phyloP scores from a whole-genome alignment of 164 flowering plant species.

The Berberis vulgaris region DNA sequence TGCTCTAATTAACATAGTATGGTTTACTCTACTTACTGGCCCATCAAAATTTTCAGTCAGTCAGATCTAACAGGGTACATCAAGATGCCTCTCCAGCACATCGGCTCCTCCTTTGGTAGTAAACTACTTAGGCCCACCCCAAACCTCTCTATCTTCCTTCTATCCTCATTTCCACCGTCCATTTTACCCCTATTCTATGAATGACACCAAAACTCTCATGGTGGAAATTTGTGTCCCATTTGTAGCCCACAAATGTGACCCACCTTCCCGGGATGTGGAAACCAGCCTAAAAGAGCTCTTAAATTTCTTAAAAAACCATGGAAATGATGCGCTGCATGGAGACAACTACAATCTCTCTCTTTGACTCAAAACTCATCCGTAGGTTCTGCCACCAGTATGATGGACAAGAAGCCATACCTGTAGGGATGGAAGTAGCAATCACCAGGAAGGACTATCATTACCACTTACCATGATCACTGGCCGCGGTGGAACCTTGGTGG shows the following conservation, averaged over 20 bases:
- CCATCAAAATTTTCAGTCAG: too few species aligned
- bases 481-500: constrained; percentile 73
- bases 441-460: constrained; percentile 80
- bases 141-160: constrained; percentile 18
- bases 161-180: constrained; percentile 27
- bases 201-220: constrained; percentile 30
- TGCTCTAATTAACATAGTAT: too few species aligned
- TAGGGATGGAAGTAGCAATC: constrained; percentile 96
- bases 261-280: constrained; percentile 70
- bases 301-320: constrained; percentile 63
- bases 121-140: background rate
- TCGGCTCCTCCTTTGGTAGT: too few species aligned
- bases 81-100: too few species aligned
- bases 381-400: constrained; percentile 96
- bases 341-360: constrained; percentile 92
- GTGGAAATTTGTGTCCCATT: constrained; percentile 77
- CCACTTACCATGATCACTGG: constrained; percentile 95
- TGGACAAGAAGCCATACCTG: constrained; percentile 88
- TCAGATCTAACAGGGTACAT: too few species aligned
- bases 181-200: constrained; percentile 15
- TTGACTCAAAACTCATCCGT: constrained; percentile 91
- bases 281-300: constrained; percentile 64
- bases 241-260: constrained; percentile 65
- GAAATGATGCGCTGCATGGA: constrained; percentile 88
- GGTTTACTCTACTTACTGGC: too few species aligned